A percentile compares a stretch with the other conserved stretches of the same genome.
These are phyloP conservation scores for Ascochyta clinopodiicola DNA, from an alignment of 2,329 filamentous ascomycete species.

Conservation along the genomic window DNA sequence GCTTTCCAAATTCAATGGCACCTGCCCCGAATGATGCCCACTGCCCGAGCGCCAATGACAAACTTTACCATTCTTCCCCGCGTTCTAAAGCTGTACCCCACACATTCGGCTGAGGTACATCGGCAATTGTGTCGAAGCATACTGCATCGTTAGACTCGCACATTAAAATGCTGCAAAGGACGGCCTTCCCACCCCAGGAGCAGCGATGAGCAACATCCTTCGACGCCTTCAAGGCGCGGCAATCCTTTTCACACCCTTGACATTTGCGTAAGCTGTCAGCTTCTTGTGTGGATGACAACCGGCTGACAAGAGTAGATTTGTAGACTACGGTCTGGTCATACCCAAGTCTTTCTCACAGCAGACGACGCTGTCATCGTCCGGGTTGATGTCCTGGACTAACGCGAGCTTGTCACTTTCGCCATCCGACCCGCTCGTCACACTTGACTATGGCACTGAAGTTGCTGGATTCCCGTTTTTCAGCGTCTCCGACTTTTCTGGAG, in stretches of 20 bases:
- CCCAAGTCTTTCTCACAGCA: not conserved
- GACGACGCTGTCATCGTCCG: not conserved
- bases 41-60: not conserved
- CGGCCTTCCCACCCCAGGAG: not conserved
- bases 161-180: not conserved
- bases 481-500: not conserved
- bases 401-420: constrained; percentile 9
- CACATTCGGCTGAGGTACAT: not conserved
- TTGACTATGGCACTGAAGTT: constrained; percentile 28
- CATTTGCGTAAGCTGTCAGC: not conserved
- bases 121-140: not conserved
- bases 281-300: too few species aligned
- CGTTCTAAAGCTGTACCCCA: constrained; percentile 2
- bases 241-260: not conserved
- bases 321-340: not conserved
- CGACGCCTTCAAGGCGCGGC: not conserved
- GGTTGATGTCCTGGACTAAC: not conserved
- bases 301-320: not conserved
- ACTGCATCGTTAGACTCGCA: not conserved
- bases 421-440: constrained; percentile 3
- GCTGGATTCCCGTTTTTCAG: constrained; percentile 24
- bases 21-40: not conserved
- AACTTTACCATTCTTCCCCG: not conserved
- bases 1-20: not conserved
- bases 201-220: not conserved